These are phyloP conservation scores for Metschnikowia proteae DNA, from an alignment of 805 yeast genomes.

Conservation along the genomic window DNA sequence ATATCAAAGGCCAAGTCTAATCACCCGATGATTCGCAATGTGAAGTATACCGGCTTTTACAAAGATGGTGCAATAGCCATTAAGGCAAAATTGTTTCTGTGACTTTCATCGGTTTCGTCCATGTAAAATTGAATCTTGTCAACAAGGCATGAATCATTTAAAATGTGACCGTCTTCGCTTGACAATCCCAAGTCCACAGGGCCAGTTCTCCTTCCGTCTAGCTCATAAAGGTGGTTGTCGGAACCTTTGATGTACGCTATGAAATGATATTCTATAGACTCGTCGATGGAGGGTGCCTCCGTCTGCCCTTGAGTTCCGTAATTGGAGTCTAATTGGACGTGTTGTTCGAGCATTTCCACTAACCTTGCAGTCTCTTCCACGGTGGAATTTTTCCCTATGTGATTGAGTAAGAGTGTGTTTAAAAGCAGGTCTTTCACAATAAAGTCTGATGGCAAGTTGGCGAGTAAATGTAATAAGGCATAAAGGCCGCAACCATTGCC, in stretches of 20 bases:
- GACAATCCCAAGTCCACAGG: slow-evolving; percentile 60
- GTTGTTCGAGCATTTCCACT: slow-evolving; percentile 45
- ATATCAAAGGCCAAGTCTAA: slow-evolving; percentile 84
- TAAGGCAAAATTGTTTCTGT: slow-evolving; percentile 65
- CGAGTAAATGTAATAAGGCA: slow-evolving; percentile 66
- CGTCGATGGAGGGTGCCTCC: slow-evolving; percentile 58
- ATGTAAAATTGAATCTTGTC: slow-evolving; percentile 65
- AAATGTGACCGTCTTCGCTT: slow-evolving; percentile 40
- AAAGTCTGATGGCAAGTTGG: slow-evolving; percentile 45
- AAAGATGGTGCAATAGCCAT: slow-evolving; percentile 63
- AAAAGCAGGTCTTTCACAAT: slow-evolving; percentile 38
- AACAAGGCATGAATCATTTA: slow-evolving; percentile 49
- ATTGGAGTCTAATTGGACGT: slow-evolving; percentile 39
- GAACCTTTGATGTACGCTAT: slow-evolving; percentile 62
- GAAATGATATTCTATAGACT: slow-evolving; percentile 62
- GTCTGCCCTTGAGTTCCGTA: slow-evolving; percentile 59
- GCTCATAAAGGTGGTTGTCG: slow-evolving; percentile 64
- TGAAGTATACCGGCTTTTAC: neutral
- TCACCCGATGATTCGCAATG: neutral
- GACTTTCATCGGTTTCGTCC: slow-evolving; percentile 54
- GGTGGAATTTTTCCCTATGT: slow-evolving; percentile 18
- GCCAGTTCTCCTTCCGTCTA: slow-evolving; percentile 84
- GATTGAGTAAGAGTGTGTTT: slow-evolving; percentile 22
- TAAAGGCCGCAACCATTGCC: slow-evolving; percentile 91
- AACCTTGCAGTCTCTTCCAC: slow-evolving; percentile 37